phyloP scores from a whole-genome alignment of 2,329 filamentous ascomycete genomes.

The Beauveria rudraprayagi region DNA sequence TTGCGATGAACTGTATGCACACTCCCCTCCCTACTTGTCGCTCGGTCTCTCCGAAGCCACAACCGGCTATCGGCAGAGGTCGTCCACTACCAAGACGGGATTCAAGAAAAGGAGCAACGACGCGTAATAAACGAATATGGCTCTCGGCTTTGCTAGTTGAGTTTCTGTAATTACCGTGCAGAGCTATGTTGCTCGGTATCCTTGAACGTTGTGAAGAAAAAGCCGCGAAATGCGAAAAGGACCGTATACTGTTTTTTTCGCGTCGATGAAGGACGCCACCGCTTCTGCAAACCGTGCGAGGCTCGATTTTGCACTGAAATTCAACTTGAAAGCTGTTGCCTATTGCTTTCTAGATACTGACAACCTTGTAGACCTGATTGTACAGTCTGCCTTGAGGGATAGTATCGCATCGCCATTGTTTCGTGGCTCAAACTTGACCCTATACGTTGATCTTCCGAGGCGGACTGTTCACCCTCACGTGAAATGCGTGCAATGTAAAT shows the following conservation, averaged over 20 bases:
- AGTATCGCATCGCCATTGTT: background rate
- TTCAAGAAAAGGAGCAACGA: background rate
- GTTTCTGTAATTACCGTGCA: background rate
- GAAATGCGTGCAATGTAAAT: too few species aligned
- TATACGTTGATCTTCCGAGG: background rate
- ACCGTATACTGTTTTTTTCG: background rate
- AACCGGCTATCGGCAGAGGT: background rate
- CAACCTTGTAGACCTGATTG: background rate
- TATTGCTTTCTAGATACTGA: background rate
- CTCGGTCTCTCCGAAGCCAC: conserved; percentile 2
- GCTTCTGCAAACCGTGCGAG: background rate
- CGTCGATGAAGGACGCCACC: background rate
- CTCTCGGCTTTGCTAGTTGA: background rate
- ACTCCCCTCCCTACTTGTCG: background rate
- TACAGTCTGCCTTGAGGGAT: background rate
- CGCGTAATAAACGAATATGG: background rate
- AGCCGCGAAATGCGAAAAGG: background rate
- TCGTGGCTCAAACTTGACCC: background rate
- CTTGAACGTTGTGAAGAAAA: background rate
- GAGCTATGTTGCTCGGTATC: background rate
- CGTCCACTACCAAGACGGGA: background rate
- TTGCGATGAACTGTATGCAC: background rate
- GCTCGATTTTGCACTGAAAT: background rate
- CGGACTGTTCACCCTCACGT: too few species aligned
- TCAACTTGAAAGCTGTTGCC: background rate